Evolutionary conservation across 78 protist genomes (phyloP), one percentile per base, ranked within the genome.

Genomic region (Monocercomonoides exilis): DNA sequence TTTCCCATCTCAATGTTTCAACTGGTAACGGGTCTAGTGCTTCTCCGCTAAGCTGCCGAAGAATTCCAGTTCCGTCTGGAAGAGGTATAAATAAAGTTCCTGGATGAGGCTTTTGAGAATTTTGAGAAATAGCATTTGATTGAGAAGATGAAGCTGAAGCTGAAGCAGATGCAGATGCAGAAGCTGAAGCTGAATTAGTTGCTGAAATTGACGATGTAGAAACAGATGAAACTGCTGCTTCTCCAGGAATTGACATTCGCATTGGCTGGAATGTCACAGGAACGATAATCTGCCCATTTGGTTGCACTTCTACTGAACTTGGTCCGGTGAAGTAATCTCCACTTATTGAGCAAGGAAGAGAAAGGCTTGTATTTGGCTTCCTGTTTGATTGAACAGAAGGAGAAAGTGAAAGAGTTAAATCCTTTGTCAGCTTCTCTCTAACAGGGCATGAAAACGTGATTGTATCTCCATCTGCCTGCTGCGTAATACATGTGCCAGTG

Each of bases 61-160:
- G 36, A 43, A 91, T 2, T 2, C 92, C 94, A 1, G 80, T 2
- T 36, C 96, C 96, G 36, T 92, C 90, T 1, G 96, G 94, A 46
- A 89, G 84, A 77, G 96, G 93, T 32, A 94, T 4, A 87, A 94
- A 92, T 41, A 88, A 45, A 32, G 80, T 43, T 2, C 94, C 96
- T 4, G 0, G 0, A 84, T 89, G 87, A 33, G 3, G 64, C 35
- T 5, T 1, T n/a, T n/a, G n/a, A n/a, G n/a, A n/a, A 11, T 43
- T 41, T 42, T 77, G 44, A 11, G 70, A 54, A 21, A 54, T 54
- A 21, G 70, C 21, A n/a, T n/a, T n/a, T 54, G 70, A 29, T 11
- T 54, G 11, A 21, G 70, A 29, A 29, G 70, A 21, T 54, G 70
- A 21, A 4, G 2, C 44, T 2, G 44, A 44, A 2, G 3, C 6